phyloP scores from a whole-genome alignment of 176 grass and related monocot genomes.

The Bothriochloa decipiens region DNA sequence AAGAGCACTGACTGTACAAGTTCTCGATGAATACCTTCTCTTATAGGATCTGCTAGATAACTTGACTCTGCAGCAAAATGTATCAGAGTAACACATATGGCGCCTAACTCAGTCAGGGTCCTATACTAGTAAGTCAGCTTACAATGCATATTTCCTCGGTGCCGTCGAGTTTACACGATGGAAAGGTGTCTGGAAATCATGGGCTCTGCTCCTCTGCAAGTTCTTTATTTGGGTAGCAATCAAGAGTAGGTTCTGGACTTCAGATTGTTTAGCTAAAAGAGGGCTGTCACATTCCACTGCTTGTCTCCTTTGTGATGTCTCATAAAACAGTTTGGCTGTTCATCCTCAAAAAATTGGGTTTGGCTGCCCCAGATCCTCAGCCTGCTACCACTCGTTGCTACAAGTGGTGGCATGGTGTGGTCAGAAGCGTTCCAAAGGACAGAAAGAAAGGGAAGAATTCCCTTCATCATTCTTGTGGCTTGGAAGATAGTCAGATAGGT shows the following conservation, averaged over 20 bases:
- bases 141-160: neutral
- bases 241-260: neutral
- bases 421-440: neutral
- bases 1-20: neutral
- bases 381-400: neutral
- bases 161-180: neutral
- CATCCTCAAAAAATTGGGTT: neutral
- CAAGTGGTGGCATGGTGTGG: neutral
- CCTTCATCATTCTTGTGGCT: neutral
- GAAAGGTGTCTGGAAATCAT: neutral
- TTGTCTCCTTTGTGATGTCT: neutral
- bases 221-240: neutral
- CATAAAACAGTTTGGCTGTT: neutral
- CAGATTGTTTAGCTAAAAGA: neutral
- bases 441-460: neutral
- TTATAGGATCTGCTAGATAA: neutral
- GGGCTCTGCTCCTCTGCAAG: neutral
- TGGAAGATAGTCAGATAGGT: neutral
- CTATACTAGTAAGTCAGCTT: neutral
- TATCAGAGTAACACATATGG: neutral
- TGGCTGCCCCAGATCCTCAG: neutral
- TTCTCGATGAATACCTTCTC: neutral
- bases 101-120: neutral
- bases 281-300: neutral
- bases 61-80: neutral